These are phyloP conservation scores for Boletellus sp. DNA, from an alignment of 768 basidiomycete species.

Conservation along the genomic window DNA sequence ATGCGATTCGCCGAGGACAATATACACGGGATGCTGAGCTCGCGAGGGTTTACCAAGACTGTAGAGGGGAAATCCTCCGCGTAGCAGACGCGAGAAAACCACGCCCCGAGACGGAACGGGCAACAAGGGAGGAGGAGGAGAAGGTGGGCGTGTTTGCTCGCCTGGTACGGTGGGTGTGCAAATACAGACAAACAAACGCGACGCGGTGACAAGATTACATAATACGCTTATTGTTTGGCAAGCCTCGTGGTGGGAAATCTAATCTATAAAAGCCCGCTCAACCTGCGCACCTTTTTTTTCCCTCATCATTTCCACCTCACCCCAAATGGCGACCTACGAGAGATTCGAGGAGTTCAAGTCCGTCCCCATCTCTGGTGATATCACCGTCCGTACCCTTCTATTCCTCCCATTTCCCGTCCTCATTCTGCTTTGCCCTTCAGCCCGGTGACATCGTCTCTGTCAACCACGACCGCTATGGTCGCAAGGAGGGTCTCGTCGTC, in stretches of 20 bases:
- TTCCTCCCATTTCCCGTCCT: not conserved
- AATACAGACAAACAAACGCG: too few species aligned
- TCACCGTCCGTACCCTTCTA: constrained; percentile 25
- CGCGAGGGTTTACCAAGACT: constrained; percentile 47
- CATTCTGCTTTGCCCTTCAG: constrained; percentile 35
- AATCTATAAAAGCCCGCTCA: constrained; percentile 47
- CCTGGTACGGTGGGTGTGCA: not conserved
- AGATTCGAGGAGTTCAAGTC: constrained; percentile 30
- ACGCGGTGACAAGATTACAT: not conserved
- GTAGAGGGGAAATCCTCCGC: too few species aligned
- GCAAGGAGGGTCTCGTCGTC: constrained; percentile 76
- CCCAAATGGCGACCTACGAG: constrained; percentile 38
- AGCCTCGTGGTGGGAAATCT: constrained; percentile 31
- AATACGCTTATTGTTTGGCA: not conserved
- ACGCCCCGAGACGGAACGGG: too few species aligned
- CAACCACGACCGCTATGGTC: constrained; percentile 56
- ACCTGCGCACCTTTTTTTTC: constrained; percentile 21
- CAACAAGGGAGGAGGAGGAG: too few species aligned
- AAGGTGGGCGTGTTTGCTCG: too few species aligned
- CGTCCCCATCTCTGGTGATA: constrained; percentile 32
- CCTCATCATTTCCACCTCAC: constrained; percentile 23
- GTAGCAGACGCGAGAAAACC: too few species aligned
- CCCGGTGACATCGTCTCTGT: constrained; percentile 82
- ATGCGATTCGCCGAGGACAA: constrained; percentile 66
- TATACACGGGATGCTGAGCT: constrained; percentile 58